Evolutionary conservation across 495 filamentous ascomycete species (phyloP), one percentile per base, ranked within the genome.

Genomic region (Haplographium delicatum): DNA sequence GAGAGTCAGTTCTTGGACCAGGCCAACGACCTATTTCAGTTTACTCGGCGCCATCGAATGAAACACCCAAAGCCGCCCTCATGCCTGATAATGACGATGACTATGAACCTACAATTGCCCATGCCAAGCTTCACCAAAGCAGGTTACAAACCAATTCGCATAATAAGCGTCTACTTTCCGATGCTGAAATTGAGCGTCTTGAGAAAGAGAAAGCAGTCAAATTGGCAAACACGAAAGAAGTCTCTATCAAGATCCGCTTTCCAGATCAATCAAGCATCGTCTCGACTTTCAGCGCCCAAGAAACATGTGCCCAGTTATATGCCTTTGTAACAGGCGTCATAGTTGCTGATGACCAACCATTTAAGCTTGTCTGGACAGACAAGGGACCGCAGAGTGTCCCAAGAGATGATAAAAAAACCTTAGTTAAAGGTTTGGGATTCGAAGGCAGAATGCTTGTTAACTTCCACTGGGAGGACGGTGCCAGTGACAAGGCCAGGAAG

Each of bases 241-340:
- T 95, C 33, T 72, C 80, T 33, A 76, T 98, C 47, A 89, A 86
- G 52, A 72, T 97, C 45, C 85, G 91, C 19, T 89, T 95, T 54
- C 91, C 93, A 1, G 90, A 96, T 63, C 82, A 88, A 57, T 82
- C 78, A 47, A 79, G 80, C 31, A 76, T 89, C 16, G 73, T 85
- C 23, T 78, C 80, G 59, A 73, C 72, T 37, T 83, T 89, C 59
- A 71, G 68, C 2, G 78, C 80, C 4, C 57, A 68, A 0, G 82
- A 90, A 44, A 85, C 86, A 0, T 82, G 79, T 6, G 66, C 71
- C 10, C 63, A 71, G 16, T 70, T 95, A 1, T 88, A 96, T 67
- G 67, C 68, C 6, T 86, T 83, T 53, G 82, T 93, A 35, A 60
- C 60, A 25, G 63, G 62, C 27, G 57, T 80, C 22, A 75, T 86